Percentiles rank a stretch among this genome's conserved stretches.
These are phyloP conservation scores for Berberis thunbergii DNA, from an alignment of 164 flowering plant genomes.

Conservation along the genomic window DNA sequence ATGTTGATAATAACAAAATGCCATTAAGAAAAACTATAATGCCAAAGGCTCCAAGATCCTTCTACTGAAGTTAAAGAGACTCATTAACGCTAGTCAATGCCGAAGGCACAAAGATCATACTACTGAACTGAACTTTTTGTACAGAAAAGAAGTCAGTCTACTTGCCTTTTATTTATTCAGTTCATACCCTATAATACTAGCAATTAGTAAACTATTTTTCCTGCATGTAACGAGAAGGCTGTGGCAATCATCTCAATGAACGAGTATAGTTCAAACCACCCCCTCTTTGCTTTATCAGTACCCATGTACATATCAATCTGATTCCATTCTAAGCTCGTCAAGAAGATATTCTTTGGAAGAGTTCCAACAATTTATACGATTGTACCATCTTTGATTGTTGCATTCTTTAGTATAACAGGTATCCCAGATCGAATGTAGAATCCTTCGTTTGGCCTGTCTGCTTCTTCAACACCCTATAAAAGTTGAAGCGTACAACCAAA, in stretches of 20 bases:
- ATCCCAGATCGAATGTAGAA: slow-evolving; percentile 86
- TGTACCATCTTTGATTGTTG: slow-evolving; percentile 75
- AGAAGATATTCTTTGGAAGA: background rate
- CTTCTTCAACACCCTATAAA: slow-evolving; percentile 80
- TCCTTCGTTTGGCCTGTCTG: slow-evolving; percentile 68
- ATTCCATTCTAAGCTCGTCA: background rate
- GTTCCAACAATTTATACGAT: slow-evolving; percentile 23
- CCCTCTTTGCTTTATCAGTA: background rate
- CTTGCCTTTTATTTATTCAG: slow-evolving; percentile 8
- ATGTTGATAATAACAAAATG: too few species aligned
- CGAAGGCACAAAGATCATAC: background rate
- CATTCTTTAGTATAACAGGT: slow-evolving; percentile 66
- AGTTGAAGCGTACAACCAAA: background rate
- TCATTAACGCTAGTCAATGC: background rate
- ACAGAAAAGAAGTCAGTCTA: background rate
- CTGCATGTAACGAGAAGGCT: slow-evolving; percentile 1
- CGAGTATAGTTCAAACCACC: background rate
- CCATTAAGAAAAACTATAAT: too few species aligned
- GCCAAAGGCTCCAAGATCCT: background rate
- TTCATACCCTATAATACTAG: background rate
- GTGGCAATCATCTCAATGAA: background rate
- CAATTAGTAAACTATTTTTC: slow-evolving; percentile 1
- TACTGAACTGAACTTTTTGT: slow-evolving; percentile 1
- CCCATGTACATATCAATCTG: too few species aligned
- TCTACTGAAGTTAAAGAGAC: background rate